A percentile compares a stretch with the other conserved stretches of the same genome.
phyloP scores from a whole-genome alignment of 805 yeast genomes.

The Yarrowia porcina region DNA sequence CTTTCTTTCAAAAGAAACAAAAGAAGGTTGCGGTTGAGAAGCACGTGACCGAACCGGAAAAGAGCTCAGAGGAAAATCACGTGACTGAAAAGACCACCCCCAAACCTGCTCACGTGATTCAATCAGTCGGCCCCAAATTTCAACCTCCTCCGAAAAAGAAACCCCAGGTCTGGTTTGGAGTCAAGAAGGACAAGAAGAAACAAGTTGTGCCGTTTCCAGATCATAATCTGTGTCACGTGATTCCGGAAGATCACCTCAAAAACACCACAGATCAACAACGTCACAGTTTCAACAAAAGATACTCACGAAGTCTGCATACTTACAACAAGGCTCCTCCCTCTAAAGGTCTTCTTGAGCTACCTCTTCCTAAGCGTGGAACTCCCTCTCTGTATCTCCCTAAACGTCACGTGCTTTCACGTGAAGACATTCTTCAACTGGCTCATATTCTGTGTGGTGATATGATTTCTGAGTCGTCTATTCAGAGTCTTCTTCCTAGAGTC shows the following conservation, averaged over 20 bases:
- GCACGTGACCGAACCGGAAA: too few species aligned
- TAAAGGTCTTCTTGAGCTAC: too few species aligned
- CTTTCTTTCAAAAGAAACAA: slow-evolving; percentile 11
- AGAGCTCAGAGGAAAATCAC: too few species aligned
- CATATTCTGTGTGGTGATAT: background rate
- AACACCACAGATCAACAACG: background rate
- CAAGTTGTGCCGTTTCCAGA: background rate
- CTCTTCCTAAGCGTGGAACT: background rate
- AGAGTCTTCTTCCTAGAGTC: background rate
- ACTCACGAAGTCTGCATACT: background rate
- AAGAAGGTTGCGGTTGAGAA: too few species aligned
- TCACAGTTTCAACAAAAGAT: background rate
- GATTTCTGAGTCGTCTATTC: background rate
- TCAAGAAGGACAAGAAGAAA: background rate
- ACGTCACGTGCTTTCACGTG: background rate
- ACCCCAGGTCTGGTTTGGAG: background rate
- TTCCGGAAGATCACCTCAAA: background rate
- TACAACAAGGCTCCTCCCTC: too few species aligned
- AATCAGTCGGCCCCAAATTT: background rate
- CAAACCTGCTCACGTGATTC: background rate
- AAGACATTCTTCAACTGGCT: background rate
- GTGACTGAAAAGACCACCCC: background rate
- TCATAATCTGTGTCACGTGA: background rate
- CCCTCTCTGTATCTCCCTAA: background rate
- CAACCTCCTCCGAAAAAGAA: background rate